Evolutionary conservation across 2,329 filamentous ascomycete genomes (phyloP), one percentile per base, ranked within the genome.

Genomic region (Diaporthe sp.): DNA sequence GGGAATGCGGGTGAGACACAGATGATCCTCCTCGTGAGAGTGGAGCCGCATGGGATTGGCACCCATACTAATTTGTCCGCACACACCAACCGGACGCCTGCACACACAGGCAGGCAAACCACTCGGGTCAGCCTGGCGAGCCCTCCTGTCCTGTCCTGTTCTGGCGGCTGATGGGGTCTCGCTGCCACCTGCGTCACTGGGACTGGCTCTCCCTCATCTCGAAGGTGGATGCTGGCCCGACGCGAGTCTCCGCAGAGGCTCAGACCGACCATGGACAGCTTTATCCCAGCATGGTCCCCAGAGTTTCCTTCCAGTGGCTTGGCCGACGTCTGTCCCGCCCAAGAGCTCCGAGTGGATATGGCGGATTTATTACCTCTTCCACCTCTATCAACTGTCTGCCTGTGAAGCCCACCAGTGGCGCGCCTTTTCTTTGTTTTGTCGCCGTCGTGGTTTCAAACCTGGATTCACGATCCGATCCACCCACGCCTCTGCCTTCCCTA

Each of bases 1-100:
- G 37, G 61, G 27, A 66, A 66, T 51, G 61, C 61, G 30, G 61
- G 22, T 51, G 42, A 35, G 42, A 66, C 61, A 35, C 42, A 66
- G 63, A 53, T 35, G 63, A 68, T 68, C 63, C 47, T 68, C 63
- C 63, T 68, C 63, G 63, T 68, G 63, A 68, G 47, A 51, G 63
- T 68, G 63, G 63, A 68, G 47, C 63, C 32, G 47, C 47, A 39
- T 53, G 32, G 47, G 63, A 68, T 68, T 53, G 63, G 47, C 63
- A 51, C 44, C 61, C 61, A 66, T 66, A 66, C 44, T 51, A 51
- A 66, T 66, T 66, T 66, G 61, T 66, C 37, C 19, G 35, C 58
- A 30, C 58, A 19, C 37, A 61, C 58, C 22, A 39, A 39, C 56
- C 19, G 15, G 1, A 25, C 12, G 50, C 25, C 13, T 15, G 53